phyloP scores from a whole-genome alignment of 2,329 filamentous ascomycete species.

The Ophiostoma ulmi region DNA sequence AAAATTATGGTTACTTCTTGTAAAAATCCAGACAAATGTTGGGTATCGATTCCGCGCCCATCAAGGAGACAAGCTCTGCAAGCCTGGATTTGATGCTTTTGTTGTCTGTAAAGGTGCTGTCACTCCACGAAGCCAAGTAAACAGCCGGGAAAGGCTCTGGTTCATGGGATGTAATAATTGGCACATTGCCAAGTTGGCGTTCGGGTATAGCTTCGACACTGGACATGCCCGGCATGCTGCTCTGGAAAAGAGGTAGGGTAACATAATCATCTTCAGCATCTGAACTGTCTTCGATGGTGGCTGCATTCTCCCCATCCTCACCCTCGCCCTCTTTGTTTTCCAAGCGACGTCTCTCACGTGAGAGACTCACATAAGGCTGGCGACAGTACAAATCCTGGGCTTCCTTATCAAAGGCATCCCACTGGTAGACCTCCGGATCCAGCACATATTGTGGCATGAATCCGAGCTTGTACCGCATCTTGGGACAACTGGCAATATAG shows the following conservation, averaged over 20 bases:
- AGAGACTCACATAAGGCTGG: conserved; percentile 52
- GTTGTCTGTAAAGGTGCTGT: conserved; percentile 45
- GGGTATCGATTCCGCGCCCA: conserved; percentile 56
- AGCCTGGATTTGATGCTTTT: conserved; percentile 56
- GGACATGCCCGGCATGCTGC: conserved; percentile 63
- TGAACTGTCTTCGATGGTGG: conserved; percentile 17
- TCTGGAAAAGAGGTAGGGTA: conserved; percentile 47
- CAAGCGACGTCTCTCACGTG: conserved; percentile 29
- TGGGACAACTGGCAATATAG: conserved; percentile 74
- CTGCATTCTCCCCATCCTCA: conserved; percentile 31
- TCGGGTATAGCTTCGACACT: conserved; percentile 48
- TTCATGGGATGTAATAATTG: conserved; percentile 44
- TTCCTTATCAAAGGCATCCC: conserved; percentile 54
- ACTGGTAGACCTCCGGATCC: conserved; percentile 60
- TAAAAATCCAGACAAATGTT: conserved; percentile 56
- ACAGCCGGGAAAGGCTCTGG: conserved; percentile 40
- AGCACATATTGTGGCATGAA: conserved; percentile 70
- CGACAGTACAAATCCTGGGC: conserved; percentile 48
- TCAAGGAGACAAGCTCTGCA: conserved; percentile 60
- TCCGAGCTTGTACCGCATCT: conserved; percentile 82
- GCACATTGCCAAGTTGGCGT: conserved; percentile 56
- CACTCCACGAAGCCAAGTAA: conserved; percentile 57
- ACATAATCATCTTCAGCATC: conserved; percentile 23
- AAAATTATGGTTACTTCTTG: neutral
- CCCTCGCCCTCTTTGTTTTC: neutral